Base-by-base conservation (phyloP, 139 green algal genomes). In the Pedinophyceae sp. region DNA sequence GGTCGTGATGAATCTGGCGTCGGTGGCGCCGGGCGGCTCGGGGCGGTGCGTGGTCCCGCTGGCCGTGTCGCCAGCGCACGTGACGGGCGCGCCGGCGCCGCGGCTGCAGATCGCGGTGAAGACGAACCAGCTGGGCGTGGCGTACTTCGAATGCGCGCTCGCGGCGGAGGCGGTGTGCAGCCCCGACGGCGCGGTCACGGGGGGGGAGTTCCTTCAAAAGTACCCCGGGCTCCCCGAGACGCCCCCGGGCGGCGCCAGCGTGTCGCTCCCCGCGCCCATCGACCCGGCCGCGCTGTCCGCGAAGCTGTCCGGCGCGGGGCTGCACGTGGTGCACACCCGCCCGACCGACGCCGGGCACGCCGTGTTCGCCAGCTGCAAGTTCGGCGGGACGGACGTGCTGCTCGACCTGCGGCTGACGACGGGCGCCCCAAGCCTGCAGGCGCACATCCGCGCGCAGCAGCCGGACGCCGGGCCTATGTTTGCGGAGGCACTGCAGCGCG, bases 121-220 rank as follows among this genome's bases (percentile, higher is more conserved):
- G 59, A 80, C 65, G 48, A 80, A 74, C 54, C 75, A 92, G 66
- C 68, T 83, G 51, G 82, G 81, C 13, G 88, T 96, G 57, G 67
- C 87, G 40, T 96, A 97, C 68, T 85, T 93, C 52, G 66, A 66
- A 4, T 84, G 90, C 59, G 48, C 28, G 41, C 30, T 95, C 2
- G 59, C 73, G 16, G 55, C 89, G 39, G 57, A 66, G 13, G 71
- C 67, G 1, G 25, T 89, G 24, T 57, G 73, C 20, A 27, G 19
- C 1, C 64, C 65, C 20, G 67, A 66, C 29, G 65, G 58, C 3
- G 22, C 23, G 7, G 34, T 43, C 10, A 13, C 34, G 10, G 34
- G 10, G 34, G 10, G 13, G 34, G 34, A 43, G 34, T 43, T 43
- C 34, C 10, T 43, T 7, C 34, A 43, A 13, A 19, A 7, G 34